A percentile compares a stretch with the other conserved stretches of the same genome.
Conservation (phyloP, 768 basidiomycete genomes). For the Leucosporidium creatinivorum region DNA sequence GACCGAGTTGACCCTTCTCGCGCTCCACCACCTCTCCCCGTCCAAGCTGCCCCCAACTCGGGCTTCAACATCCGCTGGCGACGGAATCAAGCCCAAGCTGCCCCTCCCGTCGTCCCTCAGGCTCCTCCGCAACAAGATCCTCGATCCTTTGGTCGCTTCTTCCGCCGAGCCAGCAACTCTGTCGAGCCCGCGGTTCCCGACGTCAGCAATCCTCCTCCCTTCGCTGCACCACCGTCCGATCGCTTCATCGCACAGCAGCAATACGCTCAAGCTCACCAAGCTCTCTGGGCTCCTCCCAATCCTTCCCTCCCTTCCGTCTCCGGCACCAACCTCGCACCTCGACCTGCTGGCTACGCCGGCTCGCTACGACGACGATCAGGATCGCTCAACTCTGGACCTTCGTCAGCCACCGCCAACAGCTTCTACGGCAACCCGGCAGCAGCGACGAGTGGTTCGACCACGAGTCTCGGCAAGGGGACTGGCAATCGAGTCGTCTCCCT, state of each 20-base stretch:
- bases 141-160: slow-evolving; percentile 19
- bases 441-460: no score
- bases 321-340: neutral
- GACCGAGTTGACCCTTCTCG: neutral
- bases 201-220: neutral
- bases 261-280: slow-evolving; percentile 2
- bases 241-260: neutral
- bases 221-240: neutral
- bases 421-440: no score
- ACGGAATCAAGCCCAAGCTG: neutral
- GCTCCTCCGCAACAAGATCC: slow-evolving; percentile 1
- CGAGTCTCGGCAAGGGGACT: no score
- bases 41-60: slow-evolving; percentile 6
- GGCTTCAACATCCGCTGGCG: slow-evolving; percentile 5
- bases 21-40: neutral
- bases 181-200: neutral
- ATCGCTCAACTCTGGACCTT: neutral
- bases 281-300: neutral
- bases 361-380: neutral
- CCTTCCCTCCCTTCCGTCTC: neutral
- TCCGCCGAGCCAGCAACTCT: slow-evolving; percentile 6
- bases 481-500: no score
- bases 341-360: neutral
- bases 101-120: neutral
- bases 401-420: no score